These are phyloP conservation scores for Globisporangium megalacanthum DNA, from an alignment of 352 stramenopile genomes.

Conservation along the genomic window DNA sequence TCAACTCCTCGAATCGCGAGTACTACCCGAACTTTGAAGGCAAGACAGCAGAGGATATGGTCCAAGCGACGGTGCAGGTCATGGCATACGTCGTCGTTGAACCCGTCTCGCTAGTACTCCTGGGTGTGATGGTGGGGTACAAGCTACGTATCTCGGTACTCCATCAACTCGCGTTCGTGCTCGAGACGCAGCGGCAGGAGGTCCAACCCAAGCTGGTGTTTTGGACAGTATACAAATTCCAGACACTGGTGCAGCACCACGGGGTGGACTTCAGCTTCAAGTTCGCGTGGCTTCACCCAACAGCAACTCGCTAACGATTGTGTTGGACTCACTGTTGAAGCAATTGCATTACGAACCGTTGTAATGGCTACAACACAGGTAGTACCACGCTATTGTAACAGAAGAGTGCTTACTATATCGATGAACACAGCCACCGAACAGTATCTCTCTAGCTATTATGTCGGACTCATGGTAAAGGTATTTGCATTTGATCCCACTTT, in stretches of 20 bases:
- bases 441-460: too few relatives aligned
- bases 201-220: conserved; percentile 19
- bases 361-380: too few relatives aligned
- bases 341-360: too few relatives aligned
- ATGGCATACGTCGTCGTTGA: conserved; percentile 20
- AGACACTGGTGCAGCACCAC: not conserved
- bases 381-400: too few relatives aligned
- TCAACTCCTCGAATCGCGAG: conserved; percentile 1
- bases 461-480: too few relatives aligned
- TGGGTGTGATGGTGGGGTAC: conserved; percentile 13
- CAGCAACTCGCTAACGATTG: too few relatives aligned
- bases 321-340: too few relatives aligned
- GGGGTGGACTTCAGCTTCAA: conserved; percentile 8
- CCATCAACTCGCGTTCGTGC: conserved; percentile 16
- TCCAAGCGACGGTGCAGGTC: conserved; percentile 2
- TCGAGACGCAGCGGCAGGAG: conserved; percentile 18
- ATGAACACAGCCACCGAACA: too few relatives aligned
- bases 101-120: conserved; percentile 11
- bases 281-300: not conserved
- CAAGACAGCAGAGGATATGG: not conserved
- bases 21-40: not conserved
- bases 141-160: conserved; percentile 17
- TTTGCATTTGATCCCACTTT: too few relatives aligned
- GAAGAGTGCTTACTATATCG: too few relatives aligned
- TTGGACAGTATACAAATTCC: conserved; percentile 9